These are phyloP conservation scores for Pseudocercospora pini-densiflorae DNA, from an alignment of 2,329 filamentous ascomycete species.

Conservation along the genomic window DNA sequence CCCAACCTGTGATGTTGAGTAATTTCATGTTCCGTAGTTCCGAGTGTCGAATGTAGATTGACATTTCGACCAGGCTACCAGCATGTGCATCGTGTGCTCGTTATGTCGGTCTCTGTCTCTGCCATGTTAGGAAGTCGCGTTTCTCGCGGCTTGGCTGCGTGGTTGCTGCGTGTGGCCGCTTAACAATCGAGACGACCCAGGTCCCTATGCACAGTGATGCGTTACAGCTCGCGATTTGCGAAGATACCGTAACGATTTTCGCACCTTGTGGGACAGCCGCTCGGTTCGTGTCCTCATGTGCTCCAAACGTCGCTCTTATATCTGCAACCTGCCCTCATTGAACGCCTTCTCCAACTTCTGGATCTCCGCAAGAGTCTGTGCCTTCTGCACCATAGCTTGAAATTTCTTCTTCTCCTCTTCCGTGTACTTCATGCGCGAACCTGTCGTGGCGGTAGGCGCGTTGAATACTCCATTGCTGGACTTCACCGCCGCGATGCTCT, in stretches of 20 bases:
- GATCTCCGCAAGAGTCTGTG: slow-evolving; percentile 89
- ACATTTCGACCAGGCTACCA: neutral
- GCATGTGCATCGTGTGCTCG: neutral
- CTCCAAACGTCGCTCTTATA: slow-evolving; percentile 41
- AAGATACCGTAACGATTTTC: too few species aligned
- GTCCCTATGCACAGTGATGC: too few species aligned
- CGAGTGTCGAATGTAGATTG: neutral
- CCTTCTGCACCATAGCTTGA: slow-evolving; percentile 84
- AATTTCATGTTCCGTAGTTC: neutral
- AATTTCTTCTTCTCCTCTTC: slow-evolving; percentile 85
- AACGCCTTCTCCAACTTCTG: slow-evolving; percentile 87
- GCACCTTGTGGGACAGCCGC: neutral
- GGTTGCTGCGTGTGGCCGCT: too few species aligned
- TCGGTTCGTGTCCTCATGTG: neutral
- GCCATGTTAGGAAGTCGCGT: too few species aligned
- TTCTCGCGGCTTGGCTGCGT: too few species aligned
- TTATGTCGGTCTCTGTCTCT: neutral
- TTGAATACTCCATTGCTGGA: slow-evolving; percentile 55
- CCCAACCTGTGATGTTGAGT: neutral
- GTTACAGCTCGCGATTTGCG: too few species aligned
- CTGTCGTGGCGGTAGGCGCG: slow-evolving; percentile 51
- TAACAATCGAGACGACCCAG: too few species aligned
- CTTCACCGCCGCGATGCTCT: slow-evolving; percentile 83
- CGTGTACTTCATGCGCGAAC: slow-evolving; percentile 63
- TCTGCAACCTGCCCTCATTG: slow-evolving; percentile 79